phyloP scores from a whole-genome alignment of 805 yeast genomes.

The Sugiyamaella floridensis region DNA sequence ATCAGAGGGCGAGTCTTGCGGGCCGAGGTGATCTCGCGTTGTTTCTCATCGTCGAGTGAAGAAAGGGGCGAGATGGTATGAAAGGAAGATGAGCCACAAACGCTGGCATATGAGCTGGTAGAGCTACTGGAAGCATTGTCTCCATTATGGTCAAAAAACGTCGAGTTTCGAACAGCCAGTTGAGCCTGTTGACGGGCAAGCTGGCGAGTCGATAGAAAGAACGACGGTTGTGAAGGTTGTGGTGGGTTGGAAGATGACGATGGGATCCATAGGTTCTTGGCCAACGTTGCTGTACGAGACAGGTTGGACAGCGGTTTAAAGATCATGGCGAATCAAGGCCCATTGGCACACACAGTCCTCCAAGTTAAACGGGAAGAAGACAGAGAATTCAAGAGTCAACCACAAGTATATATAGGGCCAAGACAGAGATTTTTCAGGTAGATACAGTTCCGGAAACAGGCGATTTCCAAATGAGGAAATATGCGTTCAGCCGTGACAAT shows the following conservation, averaged over 20 bases:
- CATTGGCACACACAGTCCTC: neutral
- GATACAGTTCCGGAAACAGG: no score
- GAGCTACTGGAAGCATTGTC: conserved; percentile 1
- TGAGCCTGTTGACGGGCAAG: conserved; percentile 34
- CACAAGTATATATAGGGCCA: no score
- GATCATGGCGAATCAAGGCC: conserved; percentile 23
- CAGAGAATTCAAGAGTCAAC: no score
- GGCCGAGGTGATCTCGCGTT: conserved; percentile 11
- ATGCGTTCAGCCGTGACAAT: no score
- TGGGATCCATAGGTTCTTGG: conserved; percentile 33
- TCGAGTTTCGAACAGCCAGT: conserved; percentile 19
- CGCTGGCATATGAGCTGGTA: conserved; percentile 12
- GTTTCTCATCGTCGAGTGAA: conserved; percentile 20
- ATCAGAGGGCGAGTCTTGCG: neutral
- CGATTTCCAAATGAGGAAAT: no score
- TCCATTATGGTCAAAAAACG: conserved; percentile 9
- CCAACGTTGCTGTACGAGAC: conserved; percentile 34
- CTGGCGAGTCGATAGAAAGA: conserved; percentile 36
- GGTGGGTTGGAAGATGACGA: conserved; percentile 17
- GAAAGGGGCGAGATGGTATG: conserved; percentile 16
- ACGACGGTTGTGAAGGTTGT: conserved; percentile 29
- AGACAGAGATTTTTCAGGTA: no score
- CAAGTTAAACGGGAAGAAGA: no score
- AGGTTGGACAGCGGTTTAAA: conserved; percentile 33
- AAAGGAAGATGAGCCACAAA: conserved; percentile 14